A percentile compares a stretch with the other conserved stretches of the same genome.
Conservation (phyloP, 2,329 filamentous ascomycete species). For the Trichothecium sympodiale region DNA sequence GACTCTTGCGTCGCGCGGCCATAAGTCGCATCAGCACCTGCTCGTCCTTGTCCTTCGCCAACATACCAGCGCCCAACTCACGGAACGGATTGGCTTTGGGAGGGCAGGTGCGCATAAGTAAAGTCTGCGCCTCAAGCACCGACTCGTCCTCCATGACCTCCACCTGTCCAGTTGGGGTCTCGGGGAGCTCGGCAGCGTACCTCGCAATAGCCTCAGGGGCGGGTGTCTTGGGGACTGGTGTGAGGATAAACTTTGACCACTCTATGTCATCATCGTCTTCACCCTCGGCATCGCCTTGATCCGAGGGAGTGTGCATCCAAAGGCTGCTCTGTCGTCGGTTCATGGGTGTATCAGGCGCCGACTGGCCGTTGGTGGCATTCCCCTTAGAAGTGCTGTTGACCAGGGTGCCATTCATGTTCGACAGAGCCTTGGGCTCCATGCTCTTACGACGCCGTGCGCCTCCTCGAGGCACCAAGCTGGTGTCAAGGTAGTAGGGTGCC, state of each 20-base stretch:
- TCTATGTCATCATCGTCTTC: constrained; percentile 26
- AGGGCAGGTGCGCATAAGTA: constrained; percentile 43
- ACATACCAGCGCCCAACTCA: constrained; percentile 31
- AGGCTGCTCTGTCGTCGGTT: constrained; percentile 42
- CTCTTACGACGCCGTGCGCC: constrained; percentile 65
- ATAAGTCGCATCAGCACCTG: constrained; percentile 52
- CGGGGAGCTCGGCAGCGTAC: constrained; percentile 39
- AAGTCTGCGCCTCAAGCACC: constrained; percentile 18
- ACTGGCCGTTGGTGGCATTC: constrained; percentile 22
- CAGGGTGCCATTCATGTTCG: constrained; percentile 57
- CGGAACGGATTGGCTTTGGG: constrained; percentile 29
- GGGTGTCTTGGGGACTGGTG: constrained; percentile 47
- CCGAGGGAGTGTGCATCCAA: constrained; percentile 45
- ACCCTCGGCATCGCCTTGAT: constrained; percentile 25
- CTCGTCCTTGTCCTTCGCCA: constrained; percentile 42
- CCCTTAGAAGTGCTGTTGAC: constrained; percentile 29
- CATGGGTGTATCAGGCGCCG: constrained; percentile 33
- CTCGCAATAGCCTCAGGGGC: constrained; percentile 42
- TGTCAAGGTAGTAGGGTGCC: constrained; percentile 56
- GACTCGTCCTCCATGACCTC: constrained; percentile 21
- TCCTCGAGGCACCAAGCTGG: constrained; percentile 54
- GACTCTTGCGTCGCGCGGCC: constrained; percentile 63
- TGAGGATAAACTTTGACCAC: constrained; percentile 34
- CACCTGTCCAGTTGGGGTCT: constrained; percentile 25
- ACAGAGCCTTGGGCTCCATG: constrained; percentile 65